Conservation (phyloP, 495 filamentous ascomycete genomes). For the Penicillium robsamsonii region DNA sequence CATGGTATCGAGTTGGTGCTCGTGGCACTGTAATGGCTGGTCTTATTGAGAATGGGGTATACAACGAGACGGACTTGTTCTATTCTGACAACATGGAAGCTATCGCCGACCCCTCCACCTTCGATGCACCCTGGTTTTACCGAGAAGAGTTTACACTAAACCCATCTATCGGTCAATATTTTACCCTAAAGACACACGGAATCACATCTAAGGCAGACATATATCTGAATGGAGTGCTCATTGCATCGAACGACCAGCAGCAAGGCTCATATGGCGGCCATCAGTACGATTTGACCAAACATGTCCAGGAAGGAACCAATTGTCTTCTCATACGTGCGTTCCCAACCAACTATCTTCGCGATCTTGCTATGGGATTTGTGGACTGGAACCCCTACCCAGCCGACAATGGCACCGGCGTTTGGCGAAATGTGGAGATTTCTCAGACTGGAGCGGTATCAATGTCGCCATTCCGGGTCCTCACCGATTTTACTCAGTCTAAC, state of each 20-base stretch:
- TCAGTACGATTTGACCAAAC: constrained; percentile 51
- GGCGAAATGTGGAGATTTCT: constrained; percentile 59
- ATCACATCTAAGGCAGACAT: constrained; percentile 62
- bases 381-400: constrained; percentile 67
- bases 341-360: constrained; percentile 57
- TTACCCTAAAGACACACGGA: constrained; percentile 55
- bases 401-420: constrained; percentile 60
- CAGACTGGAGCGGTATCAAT: constrained; percentile 55
- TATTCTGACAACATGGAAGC: constrained; percentile 53
- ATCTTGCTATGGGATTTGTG: constrained; percentile 59
- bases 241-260: constrained; percentile 49
- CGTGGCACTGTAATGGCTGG: constrained; percentile 59
- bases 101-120: constrained; percentile 42
- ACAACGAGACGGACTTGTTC: constrained; percentile 56
- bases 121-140: constrained; percentile 59
- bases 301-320: constrained; percentile 41
- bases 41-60: constrained; percentile 52
- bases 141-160: constrained; percentile 53
- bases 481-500: constrained; percentile 35
- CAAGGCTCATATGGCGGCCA: constrained; percentile 57
- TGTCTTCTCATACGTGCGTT: constrained; percentile 53
- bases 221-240: constrained; percentile 55
- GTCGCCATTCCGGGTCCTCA: constrained; percentile 48
- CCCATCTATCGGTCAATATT: constrained; percentile 40
- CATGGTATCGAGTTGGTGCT: constrained; percentile 53